Base-by-base conservation (phyloP, 1,284 basidiomycete species). In the Heterobasidion parviporum region DNA sequence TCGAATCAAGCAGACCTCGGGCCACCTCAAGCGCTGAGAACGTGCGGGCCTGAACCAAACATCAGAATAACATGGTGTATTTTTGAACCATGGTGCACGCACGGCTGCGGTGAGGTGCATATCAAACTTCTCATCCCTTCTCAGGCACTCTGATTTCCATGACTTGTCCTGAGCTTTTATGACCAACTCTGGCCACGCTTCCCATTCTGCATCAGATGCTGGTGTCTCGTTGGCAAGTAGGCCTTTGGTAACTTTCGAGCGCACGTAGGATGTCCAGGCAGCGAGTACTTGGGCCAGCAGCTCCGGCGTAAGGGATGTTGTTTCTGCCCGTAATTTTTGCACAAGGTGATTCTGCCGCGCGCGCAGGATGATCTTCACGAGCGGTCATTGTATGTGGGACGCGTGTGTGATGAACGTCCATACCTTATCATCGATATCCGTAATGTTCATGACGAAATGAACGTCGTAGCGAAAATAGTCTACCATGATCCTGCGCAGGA, bases 381-480 rank as follows among this genome's bases (percentile, higher is more conserved):
- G 26, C 33, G 41, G 15, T 55, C 35, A 49, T 32, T 34, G 32
- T 6, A 45, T 38, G 38, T 20, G 12, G 35, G 35, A 36, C 38
- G 33, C 41, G 43, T 6, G 53, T 43, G 36, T 47, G 32, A 18
- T n/a, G 20, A 57, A 55, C 36, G 55, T 49, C 64, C 79, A 63
- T 61, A 93, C 96, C 82, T 99, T 99, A 80, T 99, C 97, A 68
- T 99, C 97, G 61, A 99, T 97, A 72, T 99, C 97, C 5, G 97
- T 99, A 65, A 99, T 87, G 73, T 99, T 99, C 94, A 98, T 98
- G 56, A 99, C 96, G 70, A 99, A 98, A 69, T 98, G 92, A 57
- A 99, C 88, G 67, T 98, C 92, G 69, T 97, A 99, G 49, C 91
- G 90, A 72, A 99, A 98, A 72, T 98, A 98, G 73, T 99, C 94